phyloP scores from a whole-genome alignment of 1,284 basidiomycete genomes.

The Pterulicium gracile region DNA sequence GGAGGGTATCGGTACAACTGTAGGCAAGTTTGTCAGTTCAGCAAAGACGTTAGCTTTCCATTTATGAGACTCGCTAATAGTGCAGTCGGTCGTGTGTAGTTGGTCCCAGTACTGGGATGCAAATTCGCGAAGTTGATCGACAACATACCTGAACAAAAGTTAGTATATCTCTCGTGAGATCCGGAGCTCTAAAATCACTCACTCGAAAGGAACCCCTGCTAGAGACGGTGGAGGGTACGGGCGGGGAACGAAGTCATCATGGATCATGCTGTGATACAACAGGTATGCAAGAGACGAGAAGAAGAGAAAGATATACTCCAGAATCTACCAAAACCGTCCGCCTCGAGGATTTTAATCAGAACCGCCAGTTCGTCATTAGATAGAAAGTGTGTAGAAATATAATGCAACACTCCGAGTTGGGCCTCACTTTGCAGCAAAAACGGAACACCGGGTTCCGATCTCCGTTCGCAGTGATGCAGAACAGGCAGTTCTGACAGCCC shows the following conservation, averaged over 20 bases:
- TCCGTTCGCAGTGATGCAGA: too few species aligned
- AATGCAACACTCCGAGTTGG: too few species aligned
- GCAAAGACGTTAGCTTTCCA: background rate
- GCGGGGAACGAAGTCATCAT: background rate
- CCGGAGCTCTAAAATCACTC: background rate
- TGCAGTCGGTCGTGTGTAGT: conserved; percentile 63
- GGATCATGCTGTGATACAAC: too few species aligned
- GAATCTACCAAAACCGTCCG: too few species aligned
- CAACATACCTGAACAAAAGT: conserved; percentile 32
- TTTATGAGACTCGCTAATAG: conserved; percentile 41
- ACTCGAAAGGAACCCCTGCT: conserved; percentile 43
- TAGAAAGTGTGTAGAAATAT: too few species aligned
- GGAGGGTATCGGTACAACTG: conserved; percentile 42
- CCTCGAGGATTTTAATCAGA: too few species aligned
- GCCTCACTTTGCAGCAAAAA: too few species aligned
- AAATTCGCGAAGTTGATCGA: conserved; percentile 54
- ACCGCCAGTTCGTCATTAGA: too few species aligned
- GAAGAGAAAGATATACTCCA: too few species aligned
- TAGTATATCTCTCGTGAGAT: background rate
- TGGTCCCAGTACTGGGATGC: conserved; percentile 62
- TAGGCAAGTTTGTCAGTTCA: background rate
- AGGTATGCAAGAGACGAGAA: too few species aligned
- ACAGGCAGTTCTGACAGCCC: too few species aligned
- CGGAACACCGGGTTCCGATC: too few species aligned
- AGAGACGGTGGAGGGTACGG: background rate